These are phyloP conservation scores for Kluyveromyces marxianus DNA, from an alignment of 1,139 yeast species.

Conservation along the genomic window DNA sequence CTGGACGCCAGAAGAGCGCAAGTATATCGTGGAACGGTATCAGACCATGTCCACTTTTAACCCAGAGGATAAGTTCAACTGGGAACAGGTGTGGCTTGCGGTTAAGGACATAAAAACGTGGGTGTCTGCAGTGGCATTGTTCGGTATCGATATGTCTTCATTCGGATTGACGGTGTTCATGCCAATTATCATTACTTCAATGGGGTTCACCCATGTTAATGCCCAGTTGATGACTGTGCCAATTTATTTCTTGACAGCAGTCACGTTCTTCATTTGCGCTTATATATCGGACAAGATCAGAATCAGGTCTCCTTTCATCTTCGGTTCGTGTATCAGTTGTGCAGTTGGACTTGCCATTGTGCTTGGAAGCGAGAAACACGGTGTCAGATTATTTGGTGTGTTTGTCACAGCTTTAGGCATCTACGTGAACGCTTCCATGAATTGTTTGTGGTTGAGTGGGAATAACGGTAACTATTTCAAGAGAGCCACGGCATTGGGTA, in stretches of 20 bases:
- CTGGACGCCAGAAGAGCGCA: conserved; percentile 41
- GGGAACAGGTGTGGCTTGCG: conserved; percentile 37
- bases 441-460: conserved; percentile 40
- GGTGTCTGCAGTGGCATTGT: conserved; percentile 37
- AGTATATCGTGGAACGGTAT: conserved; percentile 39
- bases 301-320: conserved; percentile 32
- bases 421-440: conserved; percentile 37
- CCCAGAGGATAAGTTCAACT: conserved; percentile 35
- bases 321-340: conserved; percentile 33
- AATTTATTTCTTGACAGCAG: conserved; percentile 39
- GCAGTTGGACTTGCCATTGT: conserved; percentile 38
- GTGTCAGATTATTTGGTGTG: conserved; percentile 43
- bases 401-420: conserved; percentile 38
- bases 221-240: conserved; percentile 47
- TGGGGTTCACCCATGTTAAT: conserved; percentile 38
- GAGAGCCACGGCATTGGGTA: conserved; percentile 40
- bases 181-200: conserved; percentile 39
- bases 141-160: conserved; percentile 40
- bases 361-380: conserved; percentile 28
- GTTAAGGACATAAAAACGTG: conserved; percentile 36
- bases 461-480: conserved; percentile 40
- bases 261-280: conserved; percentile 35
- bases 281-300: conserved; percentile 36
- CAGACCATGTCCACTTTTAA: conserved; percentile 31
- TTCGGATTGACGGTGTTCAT: conserved; percentile 45